Conservation (phyloP, 2,329 filamentous ascomycete genomes). For the Neoscytalidium dimidiatum region DNA sequence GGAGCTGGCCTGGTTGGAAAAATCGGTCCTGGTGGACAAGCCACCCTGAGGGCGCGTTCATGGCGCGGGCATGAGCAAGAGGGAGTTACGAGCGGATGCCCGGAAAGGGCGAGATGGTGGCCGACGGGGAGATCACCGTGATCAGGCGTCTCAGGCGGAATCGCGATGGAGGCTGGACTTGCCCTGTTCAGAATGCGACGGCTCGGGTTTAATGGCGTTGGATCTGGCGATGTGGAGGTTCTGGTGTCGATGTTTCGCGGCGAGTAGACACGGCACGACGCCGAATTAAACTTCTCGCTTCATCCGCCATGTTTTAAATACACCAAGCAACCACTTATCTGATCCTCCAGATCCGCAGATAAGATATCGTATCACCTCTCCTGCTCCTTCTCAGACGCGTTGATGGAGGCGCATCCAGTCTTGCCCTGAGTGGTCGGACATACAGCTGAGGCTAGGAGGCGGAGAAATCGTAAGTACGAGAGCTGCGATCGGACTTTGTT, state of each 20-base stretch:
- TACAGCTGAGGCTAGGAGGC: not conserved
- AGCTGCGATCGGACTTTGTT: not conserved
- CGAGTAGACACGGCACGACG: not conserved
- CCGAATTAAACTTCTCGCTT: slow-evolving; percentile 7
- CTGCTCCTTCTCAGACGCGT: not conserved
- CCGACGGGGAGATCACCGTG: not conserved
- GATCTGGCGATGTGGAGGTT: not conserved
- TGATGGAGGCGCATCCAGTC: not conserved
- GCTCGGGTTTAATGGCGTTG: not conserved
- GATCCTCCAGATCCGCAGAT: slow-evolving; percentile 14
- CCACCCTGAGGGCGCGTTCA: slow-evolving; percentile 12
- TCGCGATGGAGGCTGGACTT: not conserved
- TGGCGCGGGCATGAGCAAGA: not conserved
- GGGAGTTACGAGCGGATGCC: not conserved
- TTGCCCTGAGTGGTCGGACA: not conserved
- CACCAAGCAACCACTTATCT: not conserved
- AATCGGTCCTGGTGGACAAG: slow-evolving; percentile 18
- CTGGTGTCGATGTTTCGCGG: not conserved
- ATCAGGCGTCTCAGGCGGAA: not conserved
- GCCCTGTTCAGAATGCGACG: not conserved
- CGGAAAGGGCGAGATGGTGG: not conserved
- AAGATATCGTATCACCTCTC: not conserved
- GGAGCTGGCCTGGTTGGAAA: slow-evolving; percentile 11
- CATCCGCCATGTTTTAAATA: not conserved
- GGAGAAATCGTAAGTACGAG: slow-evolving; percentile 10